A percentile compares a stretch with the other conserved stretches of the same genome.
phyloP scores from a whole-genome alignment of 768 basidiomycete genomes.

The Suillus lakei region DNA sequence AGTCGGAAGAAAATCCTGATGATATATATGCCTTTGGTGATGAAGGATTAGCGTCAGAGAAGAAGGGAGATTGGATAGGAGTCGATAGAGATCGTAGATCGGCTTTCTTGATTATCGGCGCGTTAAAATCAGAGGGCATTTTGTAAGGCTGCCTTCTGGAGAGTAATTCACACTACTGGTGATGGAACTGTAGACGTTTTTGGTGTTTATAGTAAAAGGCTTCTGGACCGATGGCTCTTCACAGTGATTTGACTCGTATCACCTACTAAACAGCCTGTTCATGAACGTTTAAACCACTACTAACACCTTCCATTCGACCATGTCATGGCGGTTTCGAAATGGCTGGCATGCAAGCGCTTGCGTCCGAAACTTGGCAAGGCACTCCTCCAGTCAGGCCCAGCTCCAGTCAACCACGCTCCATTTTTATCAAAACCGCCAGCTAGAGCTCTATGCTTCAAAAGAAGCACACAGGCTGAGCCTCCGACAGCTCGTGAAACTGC shows the following conservation, averaged over 20 bases:
- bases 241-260: neutral
- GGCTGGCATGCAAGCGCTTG: constrained; percentile 13
- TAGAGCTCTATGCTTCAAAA: constrained; percentile 80
- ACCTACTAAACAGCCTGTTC: neutral
- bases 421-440: constrained; percentile 84
- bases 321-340: constrained; percentile 27
- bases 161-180: constrained; percentile 13
- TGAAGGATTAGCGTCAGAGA: constrained; percentile 52
- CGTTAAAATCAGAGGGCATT: constrained; percentile 73
- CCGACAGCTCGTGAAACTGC: constrained; percentile 69
- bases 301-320: constrained; percentile 18
- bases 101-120: constrained; percentile 80
- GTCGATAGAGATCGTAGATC: constrained; percentile 80
- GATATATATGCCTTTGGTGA: constrained; percentile 68
- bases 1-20: constrained; percentile 37
- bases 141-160: constrained; percentile 39
- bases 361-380: neutral
- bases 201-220: neutral
- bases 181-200: neutral
- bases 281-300: constrained; percentile 2
- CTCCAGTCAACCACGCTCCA: constrained; percentile 49
- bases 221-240: neutral
- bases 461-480: constrained; percentile 74
- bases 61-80: constrained; percentile 74
- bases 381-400: constrained; percentile 25